A percentile compares a stretch with the other conserved stretches of the same genome.
These are phyloP conservation scores for Penicillium italicum DNA, from an alignment of 2,329 filamentous ascomycete species.

Conservation along the genomic window DNA sequence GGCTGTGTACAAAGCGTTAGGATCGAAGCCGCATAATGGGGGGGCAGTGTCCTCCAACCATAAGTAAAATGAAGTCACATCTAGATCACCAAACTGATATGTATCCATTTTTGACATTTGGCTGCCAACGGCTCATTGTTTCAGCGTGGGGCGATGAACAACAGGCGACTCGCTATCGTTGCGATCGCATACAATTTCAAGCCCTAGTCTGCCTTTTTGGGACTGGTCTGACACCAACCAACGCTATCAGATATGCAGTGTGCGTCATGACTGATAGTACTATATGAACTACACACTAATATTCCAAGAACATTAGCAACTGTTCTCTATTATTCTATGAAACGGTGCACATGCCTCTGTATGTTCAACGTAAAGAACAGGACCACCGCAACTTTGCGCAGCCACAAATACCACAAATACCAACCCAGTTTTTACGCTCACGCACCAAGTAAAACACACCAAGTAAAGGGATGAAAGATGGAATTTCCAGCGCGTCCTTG, in stretches of 20 bases:
- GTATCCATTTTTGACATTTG: constrained; percentile 1
- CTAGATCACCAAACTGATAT: not conserved
- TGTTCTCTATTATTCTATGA: not conserved
- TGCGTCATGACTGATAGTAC: not conserved
- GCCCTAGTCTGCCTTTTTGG: constrained; percentile 17
- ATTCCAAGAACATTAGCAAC: not conserved
- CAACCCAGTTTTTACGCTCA: constrained; percentile 16
- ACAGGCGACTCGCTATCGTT: constrained; percentile 6
- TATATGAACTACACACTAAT: not conserved
- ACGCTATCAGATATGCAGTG: not conserved
- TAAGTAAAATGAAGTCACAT: not conserved
- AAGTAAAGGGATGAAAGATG: constrained; percentile 21
- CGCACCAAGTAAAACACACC: constrained; percentile 26
- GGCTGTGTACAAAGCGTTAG: constrained; percentile 2
- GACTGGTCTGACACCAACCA: constrained; percentile 9
- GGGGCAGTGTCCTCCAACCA: not conserved
- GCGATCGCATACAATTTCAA: constrained; percentile 14
- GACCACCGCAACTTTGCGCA: not conserved
- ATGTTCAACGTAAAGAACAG: constrained; percentile 1
- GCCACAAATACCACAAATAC: constrained; percentile 12
- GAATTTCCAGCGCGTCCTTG: constrained; percentile 17
- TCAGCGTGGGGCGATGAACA: constrained; percentile 8
- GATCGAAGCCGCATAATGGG: constrained; percentile 6
- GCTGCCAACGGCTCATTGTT: not conserved
- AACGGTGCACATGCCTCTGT: not conserved